Percentiles rank a stretch among this genome's conserved stretches.
Evolutionary conservation across 139 green algal genomes (phyloP).

Genomic region (Volvox africanus): DNA sequence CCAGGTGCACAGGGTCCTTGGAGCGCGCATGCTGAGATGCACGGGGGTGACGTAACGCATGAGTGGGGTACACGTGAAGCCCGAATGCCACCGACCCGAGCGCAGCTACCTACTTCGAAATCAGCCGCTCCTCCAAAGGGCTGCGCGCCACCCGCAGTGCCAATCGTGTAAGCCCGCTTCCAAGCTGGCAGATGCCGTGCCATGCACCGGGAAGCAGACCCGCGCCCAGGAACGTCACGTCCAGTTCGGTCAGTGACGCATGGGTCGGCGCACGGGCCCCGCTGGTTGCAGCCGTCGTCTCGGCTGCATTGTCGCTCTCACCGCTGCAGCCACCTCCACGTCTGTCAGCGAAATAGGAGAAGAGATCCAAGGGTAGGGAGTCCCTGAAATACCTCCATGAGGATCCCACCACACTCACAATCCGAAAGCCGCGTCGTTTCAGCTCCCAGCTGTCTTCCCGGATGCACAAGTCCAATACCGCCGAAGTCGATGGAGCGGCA

Average conservation of each 20-base stretch:
- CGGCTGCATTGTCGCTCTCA: not conserved
- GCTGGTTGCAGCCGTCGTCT: not conserved
- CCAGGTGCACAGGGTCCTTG: too few species aligned
- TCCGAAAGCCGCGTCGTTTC: too few species aligned
- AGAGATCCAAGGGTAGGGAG: constrained; percentile 17
- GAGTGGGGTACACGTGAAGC: too few species aligned
- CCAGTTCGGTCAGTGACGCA: constrained; percentile 28
- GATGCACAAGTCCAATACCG: not conserved
- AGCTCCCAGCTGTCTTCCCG: too few species aligned
- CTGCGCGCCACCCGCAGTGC: constrained; percentile 35
- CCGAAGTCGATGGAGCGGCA: not conserved
- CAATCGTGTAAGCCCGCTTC: not conserved
- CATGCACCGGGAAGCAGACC: constrained; percentile 41
- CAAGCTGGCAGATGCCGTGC: constrained; percentile 25
- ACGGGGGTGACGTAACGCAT: too few species aligned
- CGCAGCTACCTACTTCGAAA: not conserved
- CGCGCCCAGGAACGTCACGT: constrained; percentile 27
- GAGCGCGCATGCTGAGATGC: too few species aligned
- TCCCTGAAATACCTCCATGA: not conserved
- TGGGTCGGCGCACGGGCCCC: not conserved
- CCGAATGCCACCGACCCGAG: too few species aligned
- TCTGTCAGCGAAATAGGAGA: constrained; percentile 20
- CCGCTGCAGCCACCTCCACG: not conserved
- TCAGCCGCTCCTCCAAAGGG: constrained; percentile 24
- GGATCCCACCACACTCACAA: not conserved